Evolutionary conservation across 2,329 filamentous ascomycete genomes (phyloP).

Genomic region (Hypoxylon sp.): DNA sequence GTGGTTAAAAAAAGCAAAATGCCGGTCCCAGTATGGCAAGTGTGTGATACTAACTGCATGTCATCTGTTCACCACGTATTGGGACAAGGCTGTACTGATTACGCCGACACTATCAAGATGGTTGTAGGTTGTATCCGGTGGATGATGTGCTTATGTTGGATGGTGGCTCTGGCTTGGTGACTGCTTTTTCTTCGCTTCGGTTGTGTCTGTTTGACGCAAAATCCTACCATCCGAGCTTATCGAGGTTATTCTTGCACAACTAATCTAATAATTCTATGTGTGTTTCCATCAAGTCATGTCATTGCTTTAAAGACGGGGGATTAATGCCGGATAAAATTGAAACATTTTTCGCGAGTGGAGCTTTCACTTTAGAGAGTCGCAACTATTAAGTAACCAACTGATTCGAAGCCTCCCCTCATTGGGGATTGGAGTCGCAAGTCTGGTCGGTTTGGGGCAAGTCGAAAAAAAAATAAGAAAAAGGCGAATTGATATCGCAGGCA

Average conservation of each 20-base stretch:
- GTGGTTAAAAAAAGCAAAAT: constrained; percentile 31
- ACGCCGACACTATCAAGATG: constrained; percentile 29
- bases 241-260: constrained; percentile 2
- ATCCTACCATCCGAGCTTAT: constrained; percentile 12
- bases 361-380: neutral
- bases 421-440: constrained; percentile 29
- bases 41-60: constrained; percentile 35
- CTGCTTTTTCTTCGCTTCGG: constrained; percentile 17
- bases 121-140: constrained; percentile 14
- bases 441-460: constrained; percentile 27
- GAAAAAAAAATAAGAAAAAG: constrained; percentile 36
- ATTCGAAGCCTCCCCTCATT: constrained; percentile 7
- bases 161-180: constrained; percentile 7
- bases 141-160: constrained; percentile 21
- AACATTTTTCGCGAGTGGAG: neutral
- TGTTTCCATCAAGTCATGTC: neutral
- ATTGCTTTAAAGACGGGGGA: neutral
- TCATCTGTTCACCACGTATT: constrained; percentile 28
- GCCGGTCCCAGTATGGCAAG: constrained; percentile 28
- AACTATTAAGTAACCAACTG: constrained; percentile 6
- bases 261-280: neutral
- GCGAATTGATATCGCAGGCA: constrained; percentile 47
- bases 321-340: constrained; percentile 7
- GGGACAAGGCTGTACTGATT: constrained; percentile 31
- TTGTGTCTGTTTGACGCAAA: constrained; percentile 5